These are phyloP conservation scores for Leccinum ochraceum DNA, from an alignment of 768 basidiomycete species.

Conservation along the genomic window DNA sequence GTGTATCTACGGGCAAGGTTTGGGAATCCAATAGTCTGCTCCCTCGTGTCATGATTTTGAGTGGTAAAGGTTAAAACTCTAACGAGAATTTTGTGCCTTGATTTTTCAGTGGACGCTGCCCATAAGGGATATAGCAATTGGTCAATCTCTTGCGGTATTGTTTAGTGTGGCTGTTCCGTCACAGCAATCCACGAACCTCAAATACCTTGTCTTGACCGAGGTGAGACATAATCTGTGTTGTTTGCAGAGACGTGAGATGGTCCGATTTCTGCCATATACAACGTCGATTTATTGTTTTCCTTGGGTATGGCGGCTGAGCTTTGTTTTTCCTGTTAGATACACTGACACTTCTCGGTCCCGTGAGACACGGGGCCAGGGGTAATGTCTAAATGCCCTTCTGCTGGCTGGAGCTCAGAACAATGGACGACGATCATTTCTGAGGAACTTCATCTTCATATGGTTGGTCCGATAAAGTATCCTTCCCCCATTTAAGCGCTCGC, in stretches of 20 bases:
- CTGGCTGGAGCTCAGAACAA: conserved; percentile 22
- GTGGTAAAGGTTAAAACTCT: background rate
- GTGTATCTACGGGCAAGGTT: conserved; percentile 68
- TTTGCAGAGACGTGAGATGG: conserved; percentile 14
- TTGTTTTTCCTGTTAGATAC: conserved; percentile 23
- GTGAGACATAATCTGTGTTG: conserved; percentile 33
- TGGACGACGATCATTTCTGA: conserved; percentile 13
- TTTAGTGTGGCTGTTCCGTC: conserved; percentile 18
- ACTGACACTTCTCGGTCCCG: conserved; percentile 15
- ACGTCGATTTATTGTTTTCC: conserved; percentile 27
- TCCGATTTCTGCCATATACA: conserved; percentile 7
- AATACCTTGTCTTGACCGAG: conserved; percentile 29
- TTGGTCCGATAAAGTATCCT: conserved; percentile 13
- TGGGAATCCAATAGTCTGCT: conserved; percentile 48
- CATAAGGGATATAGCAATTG: background rate
- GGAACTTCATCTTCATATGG: conserved; percentile 9
- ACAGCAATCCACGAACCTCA: background rate
- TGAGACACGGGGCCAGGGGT: conserved; percentile 2
- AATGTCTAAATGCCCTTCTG: conserved; percentile 6
- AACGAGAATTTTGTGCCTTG: conserved; percentile 5
- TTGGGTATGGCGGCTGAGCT: conserved; percentile 11
- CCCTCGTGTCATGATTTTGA: background rate
- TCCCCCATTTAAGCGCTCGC: conserved; percentile 22
- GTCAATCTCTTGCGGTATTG: conserved; percentile 10
- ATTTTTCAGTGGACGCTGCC: conserved; percentile 4